phyloP scores from a whole-genome alignment of 805 yeast species.

The Saccharomycopsis sp. region DNA sequence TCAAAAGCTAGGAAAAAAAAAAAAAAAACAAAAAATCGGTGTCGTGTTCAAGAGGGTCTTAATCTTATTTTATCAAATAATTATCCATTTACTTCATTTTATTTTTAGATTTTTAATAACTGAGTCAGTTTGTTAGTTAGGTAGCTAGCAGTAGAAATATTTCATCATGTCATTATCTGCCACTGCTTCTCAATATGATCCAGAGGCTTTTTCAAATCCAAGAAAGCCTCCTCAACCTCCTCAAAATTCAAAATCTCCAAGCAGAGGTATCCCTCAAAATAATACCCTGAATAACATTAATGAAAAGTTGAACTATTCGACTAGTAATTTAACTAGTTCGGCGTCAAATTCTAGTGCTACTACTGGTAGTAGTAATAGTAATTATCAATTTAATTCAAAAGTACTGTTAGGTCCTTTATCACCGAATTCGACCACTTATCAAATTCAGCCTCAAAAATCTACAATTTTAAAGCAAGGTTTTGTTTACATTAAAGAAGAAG shows the following conservation, averaged over 20 bases:
- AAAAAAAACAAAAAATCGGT: too few species aligned
- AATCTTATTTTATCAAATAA: too few species aligned
- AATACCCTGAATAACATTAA: not conserved
- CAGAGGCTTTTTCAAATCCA: constrained; percentile 20
- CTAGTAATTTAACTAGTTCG: not conserved
- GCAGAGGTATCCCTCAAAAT: not conserved
- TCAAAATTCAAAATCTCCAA: constrained; percentile 13
- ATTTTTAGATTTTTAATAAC: too few species aligned
- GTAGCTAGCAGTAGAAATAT: not conserved
- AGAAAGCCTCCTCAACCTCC: constrained; percentile 22
- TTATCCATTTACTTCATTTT: too few species aligned
- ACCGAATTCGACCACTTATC: constrained; percentile 20
- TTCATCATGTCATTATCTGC: constrained; percentile 18
- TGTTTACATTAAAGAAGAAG: constrained; percentile 21
- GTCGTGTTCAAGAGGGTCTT: too few species aligned
- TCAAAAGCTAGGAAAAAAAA: too few species aligned
- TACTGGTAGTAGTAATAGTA: not conserved
- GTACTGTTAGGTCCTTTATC: constrained; percentile 20
- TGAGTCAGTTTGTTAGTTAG: too few species aligned
- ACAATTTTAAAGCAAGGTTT: constrained; percentile 21
- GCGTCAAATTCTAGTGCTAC: not conserved
- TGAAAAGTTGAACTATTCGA: not conserved
- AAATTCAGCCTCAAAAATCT: constrained; percentile 19
- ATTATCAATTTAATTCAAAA: constrained; percentile 19
- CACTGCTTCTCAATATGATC: constrained; percentile 14